Evolutionary conservation across 306 rosid genomes (phyloP), one percentile per base, ranked within the genome.

Genomic region (Gastrolobium bilobum): DNA sequence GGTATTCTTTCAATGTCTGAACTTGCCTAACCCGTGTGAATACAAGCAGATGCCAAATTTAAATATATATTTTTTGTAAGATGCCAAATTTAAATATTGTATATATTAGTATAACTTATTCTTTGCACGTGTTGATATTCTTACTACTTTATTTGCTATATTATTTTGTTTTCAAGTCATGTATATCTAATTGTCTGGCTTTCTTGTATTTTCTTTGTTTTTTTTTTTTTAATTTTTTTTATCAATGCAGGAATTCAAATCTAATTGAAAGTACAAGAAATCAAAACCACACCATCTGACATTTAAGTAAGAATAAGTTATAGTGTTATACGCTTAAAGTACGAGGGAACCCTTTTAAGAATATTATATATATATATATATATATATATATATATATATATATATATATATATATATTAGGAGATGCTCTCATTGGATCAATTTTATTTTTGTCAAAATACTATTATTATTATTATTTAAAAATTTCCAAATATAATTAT

Each of bases 11-110:
- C 67, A 59, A 42, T 67, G 5, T 81, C 73, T 43, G 26, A 20
- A 73, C 69, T 71, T 31, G 66, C 79, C 73, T 80, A 64, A 73
- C 84, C 73, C 7, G 60, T 64, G 39, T 62, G 67, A 68, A 38
- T 62, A 71, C 50, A 51, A 72, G 37, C 58, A 53, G 31, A 64
- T 35, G 34, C 39, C 59, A 52, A 33, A 62, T 72, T 73, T 52
- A 34, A 62, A 62, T 63, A 72, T 40, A 20, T 20, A n/a, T 20
- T 20, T 20, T 20, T 20, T 20, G 26, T 20, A 20, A 53, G 31
- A 64, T 35, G 34, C 39, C 59, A 52, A 33, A 62, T 72, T 73
- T 52, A 34, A 62, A 62, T 63, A 72, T 40, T 20, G 26, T 20
- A 20, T 1, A 20, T 20, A 20, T 20, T 20, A 20, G 26, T 20